A percentile compares a stretch with the other conserved stretches of the same genome.
phyloP scores from a whole-genome alignment of 805 yeast genomes.

The Teunomyces barrocoloradensis region DNA sequence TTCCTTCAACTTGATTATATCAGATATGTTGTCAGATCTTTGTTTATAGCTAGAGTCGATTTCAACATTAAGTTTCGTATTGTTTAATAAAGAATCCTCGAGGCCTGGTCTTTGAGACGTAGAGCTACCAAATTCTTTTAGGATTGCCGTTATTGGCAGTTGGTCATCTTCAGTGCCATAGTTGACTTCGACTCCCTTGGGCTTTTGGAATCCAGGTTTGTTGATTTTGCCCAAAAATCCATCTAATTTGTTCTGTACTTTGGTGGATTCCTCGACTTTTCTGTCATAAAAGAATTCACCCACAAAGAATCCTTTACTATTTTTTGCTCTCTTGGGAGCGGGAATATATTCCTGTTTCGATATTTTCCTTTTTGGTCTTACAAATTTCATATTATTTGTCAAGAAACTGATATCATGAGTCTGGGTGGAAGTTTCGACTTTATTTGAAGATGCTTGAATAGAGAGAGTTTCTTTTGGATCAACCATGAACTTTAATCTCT shows the following conservation, averaged over 20 bases:
- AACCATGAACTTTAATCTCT: conserved; percentile 36
- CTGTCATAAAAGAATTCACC: conserved; percentile 38
- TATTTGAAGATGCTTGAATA: conserved; percentile 15
- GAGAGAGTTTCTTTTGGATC: conserved; percentile 37
- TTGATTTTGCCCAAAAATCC: conserved; percentile 36
- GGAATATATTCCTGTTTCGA: conserved; percentile 7
- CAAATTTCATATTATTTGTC: conserved; percentile 25
- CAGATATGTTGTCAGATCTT: conserved; percentile 23
- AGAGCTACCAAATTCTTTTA: conserved; percentile 11
- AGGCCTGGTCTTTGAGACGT: conserved; percentile 16
- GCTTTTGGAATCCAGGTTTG: conserved; percentile 27
- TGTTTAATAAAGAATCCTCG: conserved; percentile 15
- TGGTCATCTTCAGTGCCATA: conserved; percentile 6
- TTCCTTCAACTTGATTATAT: conserved; percentile 32
- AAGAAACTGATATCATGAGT: conserved; percentile 34
- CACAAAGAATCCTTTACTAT: conserved; percentile 25
- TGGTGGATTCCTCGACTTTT: conserved; percentile 10
- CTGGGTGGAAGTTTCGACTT: conserved; percentile 43
- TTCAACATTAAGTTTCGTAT: conserved; percentile 13
- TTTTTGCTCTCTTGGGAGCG: conserved; percentile 16
- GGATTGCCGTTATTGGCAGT: not conserved
- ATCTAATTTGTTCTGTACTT: conserved; percentile 16
- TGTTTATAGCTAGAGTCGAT: conserved; percentile 28
- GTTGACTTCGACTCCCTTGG: not conserved
- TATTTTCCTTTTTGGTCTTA: conserved; percentile 15